Percentiles rank a stretch among this genome's conserved stretches.
phyloP scores from a whole-genome alignment of 2,329 filamentous ascomycete genomes.

The Acrocalymma vagum region DNA sequence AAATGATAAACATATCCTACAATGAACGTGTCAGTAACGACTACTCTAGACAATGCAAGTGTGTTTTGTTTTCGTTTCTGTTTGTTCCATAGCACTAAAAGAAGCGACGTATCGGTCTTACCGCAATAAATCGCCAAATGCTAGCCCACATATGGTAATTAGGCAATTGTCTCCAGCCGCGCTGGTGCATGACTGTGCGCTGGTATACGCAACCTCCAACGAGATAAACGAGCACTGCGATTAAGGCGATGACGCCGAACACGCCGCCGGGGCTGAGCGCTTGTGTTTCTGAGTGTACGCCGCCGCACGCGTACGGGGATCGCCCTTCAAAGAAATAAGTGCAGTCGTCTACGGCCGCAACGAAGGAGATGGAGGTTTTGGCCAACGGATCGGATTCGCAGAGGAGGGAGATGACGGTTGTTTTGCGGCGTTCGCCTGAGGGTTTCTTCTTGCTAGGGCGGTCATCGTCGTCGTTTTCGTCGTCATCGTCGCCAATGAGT shows the following conservation, averaged over 20 bases:
- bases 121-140: constrained; percentile 83
- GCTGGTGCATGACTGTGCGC: constrained; percentile 89
- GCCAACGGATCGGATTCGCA: constrained; percentile 84
- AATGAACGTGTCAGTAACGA: constrained; percentile 19
- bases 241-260: constrained; percentile 84
- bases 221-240: constrained; percentile 86
- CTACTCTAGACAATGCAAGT: too few relatives aligned
- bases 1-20: constrained; percentile 69
- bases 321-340: constrained; percentile 95
- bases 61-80: neutral
- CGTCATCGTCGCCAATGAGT: constrained; percentile 52
- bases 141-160: constrained; percentile 95
- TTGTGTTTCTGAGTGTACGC: constrained; percentile 65
- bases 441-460: constrained; percentile 41
- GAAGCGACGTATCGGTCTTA: constrained; percentile 50
- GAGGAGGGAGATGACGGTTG: constrained; percentile 88
- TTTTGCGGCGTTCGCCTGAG: constrained; percentile 74
- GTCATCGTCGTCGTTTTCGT: constrained; percentile 46
- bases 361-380: constrained; percentile 79
- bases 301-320: constrained; percentile 84
- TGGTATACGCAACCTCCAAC: constrained; percentile 96
- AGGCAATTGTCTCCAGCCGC: constrained; percentile 93
- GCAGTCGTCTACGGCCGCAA: constrained; percentile 90
- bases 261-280: constrained; percentile 75
- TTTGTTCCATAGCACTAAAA: neutral